Percentiles rank a stretch among this genome's conserved stretches.
These are phyloP conservation scores for Collariella sp. DNA, from an alignment of 495 filamentous ascomycete genomes.

Conservation along the genomic window DNA sequence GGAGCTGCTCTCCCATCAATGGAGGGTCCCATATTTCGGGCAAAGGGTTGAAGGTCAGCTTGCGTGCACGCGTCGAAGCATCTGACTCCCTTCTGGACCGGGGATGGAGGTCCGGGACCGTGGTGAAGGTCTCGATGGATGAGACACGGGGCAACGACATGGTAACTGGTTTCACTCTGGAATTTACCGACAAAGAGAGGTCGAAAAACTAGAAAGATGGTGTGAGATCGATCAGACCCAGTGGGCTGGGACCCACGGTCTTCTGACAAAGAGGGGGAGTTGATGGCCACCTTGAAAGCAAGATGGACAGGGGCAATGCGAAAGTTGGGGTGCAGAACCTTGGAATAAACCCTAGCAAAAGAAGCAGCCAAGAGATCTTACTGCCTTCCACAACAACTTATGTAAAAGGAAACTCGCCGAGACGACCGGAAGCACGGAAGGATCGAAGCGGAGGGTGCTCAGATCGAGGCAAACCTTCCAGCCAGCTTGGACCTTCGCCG, in stretches of 20 bases:
- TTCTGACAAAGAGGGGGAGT: too few relatives aligned
- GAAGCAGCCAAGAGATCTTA: background rate
- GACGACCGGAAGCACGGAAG: too few relatives aligned
- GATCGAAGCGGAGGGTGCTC: too few relatives aligned
- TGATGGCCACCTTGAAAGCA: background rate
- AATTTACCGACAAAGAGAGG: background rate
- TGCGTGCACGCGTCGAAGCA: conserved; percentile 34
- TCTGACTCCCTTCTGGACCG: conserved; percentile 35
- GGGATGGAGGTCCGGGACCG: conserved; percentile 31
- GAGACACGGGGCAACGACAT: conserved; percentile 47
- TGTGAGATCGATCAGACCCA: too few relatives aligned
- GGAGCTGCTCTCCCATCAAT: conserved; percentile 24
- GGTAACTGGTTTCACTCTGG: background rate
- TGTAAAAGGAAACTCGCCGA: too few relatives aligned
- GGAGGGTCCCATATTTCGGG: conserved; percentile 42
- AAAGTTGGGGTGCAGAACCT: background rate
- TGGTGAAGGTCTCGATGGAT: conserved; percentile 43
- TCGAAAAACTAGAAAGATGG: too few relatives aligned
- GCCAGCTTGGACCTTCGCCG: too few relatives aligned
- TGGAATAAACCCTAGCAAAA: background rate
- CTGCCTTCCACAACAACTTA: too few relatives aligned
- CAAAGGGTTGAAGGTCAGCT: conserved; percentile 47
- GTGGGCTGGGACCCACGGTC: too few relatives aligned
- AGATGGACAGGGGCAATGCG: conserved; percentile 1
- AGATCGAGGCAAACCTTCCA: too few relatives aligned